Conservation (phyloP, 495 filamentous ascomycete genomes). For the Thermothielavioides terrestris region DNA sequence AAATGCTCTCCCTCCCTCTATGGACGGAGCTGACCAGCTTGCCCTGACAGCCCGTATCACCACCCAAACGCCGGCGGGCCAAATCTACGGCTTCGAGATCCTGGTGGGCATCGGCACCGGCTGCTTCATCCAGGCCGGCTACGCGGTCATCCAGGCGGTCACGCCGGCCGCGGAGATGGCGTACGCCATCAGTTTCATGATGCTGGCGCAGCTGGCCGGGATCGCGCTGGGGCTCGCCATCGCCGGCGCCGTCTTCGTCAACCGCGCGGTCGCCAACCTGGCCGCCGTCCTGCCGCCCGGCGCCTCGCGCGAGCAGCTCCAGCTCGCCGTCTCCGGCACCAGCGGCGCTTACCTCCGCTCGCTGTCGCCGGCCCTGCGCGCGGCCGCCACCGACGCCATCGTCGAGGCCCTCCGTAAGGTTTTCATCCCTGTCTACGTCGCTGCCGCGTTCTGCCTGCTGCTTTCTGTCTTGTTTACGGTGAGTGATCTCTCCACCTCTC, state of each 20-base stretch:
- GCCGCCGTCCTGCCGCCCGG: neutral
- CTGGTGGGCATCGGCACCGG: constrained; percentile 49
- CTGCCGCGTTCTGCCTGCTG: constrained; percentile 1
- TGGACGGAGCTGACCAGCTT: constrained; percentile 21
- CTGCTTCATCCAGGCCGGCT: constrained; percentile 38
- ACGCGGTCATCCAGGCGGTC: constrained; percentile 45
- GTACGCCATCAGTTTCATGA: constrained; percentile 45
- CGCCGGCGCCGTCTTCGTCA: constrained; percentile 5
- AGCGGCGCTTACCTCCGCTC: neutral
- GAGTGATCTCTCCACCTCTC: neutral
- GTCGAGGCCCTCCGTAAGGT: neutral
- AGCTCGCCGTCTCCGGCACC: constrained; percentile 4
- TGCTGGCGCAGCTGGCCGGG: constrained; percentile 1
- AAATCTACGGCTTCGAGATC: constrained; percentile 47
- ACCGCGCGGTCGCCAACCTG: neutral
- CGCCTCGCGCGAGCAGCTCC: constrained; percentile 4
- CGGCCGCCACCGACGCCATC: neutral
- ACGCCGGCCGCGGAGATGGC: constrained; percentile 32
- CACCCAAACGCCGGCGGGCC: constrained; percentile 21
- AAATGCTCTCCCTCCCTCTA: constrained; percentile 10
- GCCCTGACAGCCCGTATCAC: constrained; percentile 24
- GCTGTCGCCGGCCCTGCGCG: neutral
- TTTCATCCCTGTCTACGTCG: constrained; percentile 8
- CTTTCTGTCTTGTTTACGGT: constrained; percentile 4
- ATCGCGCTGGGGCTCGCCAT: constrained; percentile 7